phyloP scores from a whole-genome alignment of 345 rosid genomes.

The Erodium maritimum region DNA sequence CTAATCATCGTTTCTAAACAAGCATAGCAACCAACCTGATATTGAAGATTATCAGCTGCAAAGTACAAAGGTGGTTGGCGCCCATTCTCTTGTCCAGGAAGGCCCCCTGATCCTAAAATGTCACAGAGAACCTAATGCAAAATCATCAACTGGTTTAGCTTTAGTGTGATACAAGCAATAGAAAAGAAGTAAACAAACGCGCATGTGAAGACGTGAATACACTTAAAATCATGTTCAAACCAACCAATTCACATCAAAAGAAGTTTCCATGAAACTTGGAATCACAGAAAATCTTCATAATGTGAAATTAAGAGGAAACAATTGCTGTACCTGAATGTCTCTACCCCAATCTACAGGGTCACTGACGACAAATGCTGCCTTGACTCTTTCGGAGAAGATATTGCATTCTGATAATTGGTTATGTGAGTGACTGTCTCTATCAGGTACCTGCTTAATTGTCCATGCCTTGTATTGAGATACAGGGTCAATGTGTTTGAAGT shows the following conservation, averaged over 20 bases:
- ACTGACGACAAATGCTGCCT: conserved; percentile 74
- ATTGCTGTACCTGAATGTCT: conserved; percentile 62
- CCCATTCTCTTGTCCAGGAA: conserved; percentile 54
- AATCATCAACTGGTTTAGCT: neutral
- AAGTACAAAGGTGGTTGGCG: conserved; percentile 59
- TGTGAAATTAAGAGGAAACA: neutral
- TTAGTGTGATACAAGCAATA: neutral
- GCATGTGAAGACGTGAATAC: neutral
- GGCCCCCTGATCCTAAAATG: conserved; percentile 71
- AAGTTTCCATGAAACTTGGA: neutral
- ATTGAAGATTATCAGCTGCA: conserved; percentile 73
- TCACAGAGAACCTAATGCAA: conserved; percentile 68
- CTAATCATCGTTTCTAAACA: neutral
- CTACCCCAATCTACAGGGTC: conserved; percentile 93
- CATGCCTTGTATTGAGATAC: conserved; percentile 58
- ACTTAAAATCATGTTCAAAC: neutral
- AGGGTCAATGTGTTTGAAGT: conserved; percentile 67
- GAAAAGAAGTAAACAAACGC: neutral
- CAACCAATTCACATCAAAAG: neutral
- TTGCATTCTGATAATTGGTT: conserved; percentile 13
- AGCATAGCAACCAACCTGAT: conserved; percentile 42
- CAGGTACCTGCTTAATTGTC: conserved; percentile 18
- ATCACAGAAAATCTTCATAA: too few relatives aligned
- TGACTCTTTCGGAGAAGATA: conserved; percentile 37
- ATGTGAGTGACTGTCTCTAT: conserved; percentile 4